phyloP scores from a whole-genome alignment of 768 basidiomycete species.

The Podaxis sp. region DNA sequence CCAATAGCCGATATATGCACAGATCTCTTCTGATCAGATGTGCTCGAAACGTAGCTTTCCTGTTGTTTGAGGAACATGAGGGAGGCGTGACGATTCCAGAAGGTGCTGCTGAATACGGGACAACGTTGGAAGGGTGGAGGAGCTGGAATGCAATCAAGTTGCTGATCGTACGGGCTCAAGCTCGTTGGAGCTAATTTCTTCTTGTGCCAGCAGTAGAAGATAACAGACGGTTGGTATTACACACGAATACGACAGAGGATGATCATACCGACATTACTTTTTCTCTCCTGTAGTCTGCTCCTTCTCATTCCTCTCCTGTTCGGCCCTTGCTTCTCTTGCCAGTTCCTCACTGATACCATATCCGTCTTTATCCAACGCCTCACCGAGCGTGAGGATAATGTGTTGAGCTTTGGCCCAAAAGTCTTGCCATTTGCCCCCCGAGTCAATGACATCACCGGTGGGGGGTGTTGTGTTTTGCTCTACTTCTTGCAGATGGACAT shows the following conservation, averaged over 20 bases:
- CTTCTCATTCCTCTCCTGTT: background rate
- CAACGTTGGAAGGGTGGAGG: no score
- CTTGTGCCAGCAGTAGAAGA: constrained; percentile 19
- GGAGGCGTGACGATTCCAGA: no score
- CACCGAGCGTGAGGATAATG: constrained; percentile 2
- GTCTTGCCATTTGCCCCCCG: constrained; percentile 13
- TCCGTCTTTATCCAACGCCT: constrained; percentile 12
- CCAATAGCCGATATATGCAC: no score
- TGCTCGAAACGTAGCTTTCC: no score
- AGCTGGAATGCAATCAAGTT: no score
- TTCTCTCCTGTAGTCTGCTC: background rate
- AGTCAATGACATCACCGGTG: constrained; percentile 1
- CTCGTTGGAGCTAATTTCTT: constrained; percentile 64
- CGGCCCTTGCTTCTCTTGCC: background rate
- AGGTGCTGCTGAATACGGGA: no score
- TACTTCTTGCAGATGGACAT: constrained; percentile 5
- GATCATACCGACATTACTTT: background rate
- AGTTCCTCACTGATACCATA: constrained; percentile 3
- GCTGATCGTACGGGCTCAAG: constrained; percentile 32
- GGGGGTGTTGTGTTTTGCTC: background rate
- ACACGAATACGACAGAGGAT: background rate
- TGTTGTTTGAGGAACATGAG: no score
- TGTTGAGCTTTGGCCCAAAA: constrained; percentile 15
- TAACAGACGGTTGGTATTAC: background rate
- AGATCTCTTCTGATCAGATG: no score